A percentile compares a stretch with the other conserved stretches of the same genome.
These are phyloP conservation scores for Trichosporon sp. DNA, from an alignment of 1,284 basidiomycete species.

Conservation along the genomic window DNA sequence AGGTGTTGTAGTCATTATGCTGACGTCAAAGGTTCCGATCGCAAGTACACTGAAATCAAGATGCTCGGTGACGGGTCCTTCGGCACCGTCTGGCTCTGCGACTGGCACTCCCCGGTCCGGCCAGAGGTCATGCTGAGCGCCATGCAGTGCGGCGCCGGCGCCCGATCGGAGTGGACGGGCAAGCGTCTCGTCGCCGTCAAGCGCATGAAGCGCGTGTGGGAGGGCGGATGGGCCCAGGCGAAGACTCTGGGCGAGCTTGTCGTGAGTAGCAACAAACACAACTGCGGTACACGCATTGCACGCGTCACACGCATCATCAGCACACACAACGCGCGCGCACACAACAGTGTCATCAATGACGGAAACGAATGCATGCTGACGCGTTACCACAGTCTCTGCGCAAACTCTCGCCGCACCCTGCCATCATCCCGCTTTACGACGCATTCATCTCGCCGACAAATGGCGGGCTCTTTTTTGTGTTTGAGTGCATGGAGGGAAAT, in stretches of 20 bases:
- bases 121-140: slow-evolving; percentile 81
- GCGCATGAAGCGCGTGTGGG: slow-evolving; percentile 96
- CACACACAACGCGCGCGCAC: no score
- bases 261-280: slow-evolving; percentile 59
- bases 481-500: slow-evolving; percentile 99
- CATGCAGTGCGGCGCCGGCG: slow-evolving; percentile 78
- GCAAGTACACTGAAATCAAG: slow-evolving; percentile 67
- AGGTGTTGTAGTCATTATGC: slow-evolving; percentile 1
- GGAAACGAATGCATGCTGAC: slow-evolving; percentile 10
- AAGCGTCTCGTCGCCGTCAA: slow-evolving; percentile 97
- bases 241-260: slow-evolving; percentile 93
- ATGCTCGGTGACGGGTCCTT: slow-evolving; percentile 94
- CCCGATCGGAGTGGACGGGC: slow-evolving; percentile 88
- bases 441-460: slow-evolving; percentile 92
- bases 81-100: slow-evolving; percentile 96
- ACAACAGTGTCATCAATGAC: no score
- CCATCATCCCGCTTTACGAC: slow-evolving; percentile 98
- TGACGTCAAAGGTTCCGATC: slow-evolving; percentile 44
- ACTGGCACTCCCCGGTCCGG: slow-evolving; percentile 96
- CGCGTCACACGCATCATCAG: background rate
- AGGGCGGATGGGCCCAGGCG: slow-evolving; percentile 96
- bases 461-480: slow-evolving; percentile 97
- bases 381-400: slow-evolving; percentile 74
- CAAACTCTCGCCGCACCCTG: slow-evolving; percentile 89
- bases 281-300: background rate